phyloP scores from a whole-genome alignment of 495 filamentous ascomycete species.

The Pyronema omphalodes region DNA sequence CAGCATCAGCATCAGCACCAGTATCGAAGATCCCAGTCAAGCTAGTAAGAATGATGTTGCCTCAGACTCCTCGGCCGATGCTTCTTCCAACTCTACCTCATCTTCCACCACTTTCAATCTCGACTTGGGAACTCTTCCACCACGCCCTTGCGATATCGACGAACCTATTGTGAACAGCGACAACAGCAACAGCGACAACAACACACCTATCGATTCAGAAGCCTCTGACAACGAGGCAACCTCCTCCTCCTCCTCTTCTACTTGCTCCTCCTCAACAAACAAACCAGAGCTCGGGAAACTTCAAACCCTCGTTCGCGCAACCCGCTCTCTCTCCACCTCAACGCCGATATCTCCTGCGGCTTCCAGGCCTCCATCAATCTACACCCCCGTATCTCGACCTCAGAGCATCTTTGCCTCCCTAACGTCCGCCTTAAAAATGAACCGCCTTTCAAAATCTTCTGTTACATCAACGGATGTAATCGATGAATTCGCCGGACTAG shows the following conservation, averaged over 20 bases:
- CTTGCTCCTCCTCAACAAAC: neutral
- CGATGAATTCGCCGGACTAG: conserved; percentile 21
- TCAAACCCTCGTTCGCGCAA: no score
- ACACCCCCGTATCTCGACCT: no score
- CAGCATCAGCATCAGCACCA: neutral
- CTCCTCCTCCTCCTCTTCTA: no score
- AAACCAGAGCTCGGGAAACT: no score
- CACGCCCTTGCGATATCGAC: neutral
- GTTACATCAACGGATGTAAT: conserved; percentile 8
- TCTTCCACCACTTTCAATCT: no score
- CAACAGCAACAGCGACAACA: neutral
- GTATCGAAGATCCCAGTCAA: neutral
- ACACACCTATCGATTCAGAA: neutral
- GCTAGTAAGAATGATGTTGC: neutral
- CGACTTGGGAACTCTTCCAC: no score
- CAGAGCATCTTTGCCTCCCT: neutral
- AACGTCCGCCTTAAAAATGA: conserved; percentile 3
- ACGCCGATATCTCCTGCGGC: no score
- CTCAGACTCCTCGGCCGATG: no score
- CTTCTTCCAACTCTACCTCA: no score
- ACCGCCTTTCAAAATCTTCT: conserved; percentile 2
- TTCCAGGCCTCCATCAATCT: no score
- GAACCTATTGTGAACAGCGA: neutral
- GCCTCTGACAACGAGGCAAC: neutral
- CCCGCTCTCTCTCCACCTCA: no score